Evolutionary conservation across 2,329 filamentous ascomycete species (phyloP), one percentile per base, ranked within the genome.

Genomic region (Calonectria ilicicola): DNA sequence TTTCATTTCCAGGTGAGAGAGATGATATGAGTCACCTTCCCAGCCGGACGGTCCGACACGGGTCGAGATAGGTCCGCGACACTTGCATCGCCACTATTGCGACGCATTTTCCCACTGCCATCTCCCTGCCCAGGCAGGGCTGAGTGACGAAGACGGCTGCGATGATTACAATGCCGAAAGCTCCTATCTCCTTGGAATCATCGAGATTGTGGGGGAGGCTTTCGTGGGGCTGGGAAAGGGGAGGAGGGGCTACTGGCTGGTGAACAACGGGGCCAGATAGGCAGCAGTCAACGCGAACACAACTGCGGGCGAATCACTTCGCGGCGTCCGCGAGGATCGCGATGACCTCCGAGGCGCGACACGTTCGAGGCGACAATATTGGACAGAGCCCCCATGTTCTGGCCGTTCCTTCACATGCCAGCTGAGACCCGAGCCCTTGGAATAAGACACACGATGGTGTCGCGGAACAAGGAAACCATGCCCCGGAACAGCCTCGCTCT

Each of bases 201-300:
- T 67, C 38, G 17, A 63, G 23, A 42, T 32, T 38, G 26, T 47
- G 64, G 40, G 53, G 46, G 64, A 35, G 47, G 23, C 19, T 32
- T 26, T 47, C 64, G 65, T 65, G 75, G 70, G 70, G 32, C 62
- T 29, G 53, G 35, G 15, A 21, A n/a, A 27, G 51, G 27, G 19
- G 29, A 12, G 9, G 44, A 21, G 53, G 32, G 21, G 21, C 21
- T 9, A 56, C 23, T 49, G 65, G 32, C 62, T 60, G 47, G 44
- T 56, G 26, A 51, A 46, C 56, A 19, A 68, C 62, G 67, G 69
- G 69, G 42, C 63, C 71, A 65, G 40, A 44, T 67, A 78, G 77
- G 77, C 77, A 79, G 67, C 77, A 79, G 38, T 66, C 27, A 26
- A 64, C 42, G 32, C 66, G 67, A 65, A 17, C 56, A 47, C 67